Conservation (phyloP, 768 basidiomycete species). For the Amylocystis lapponica region DNA sequence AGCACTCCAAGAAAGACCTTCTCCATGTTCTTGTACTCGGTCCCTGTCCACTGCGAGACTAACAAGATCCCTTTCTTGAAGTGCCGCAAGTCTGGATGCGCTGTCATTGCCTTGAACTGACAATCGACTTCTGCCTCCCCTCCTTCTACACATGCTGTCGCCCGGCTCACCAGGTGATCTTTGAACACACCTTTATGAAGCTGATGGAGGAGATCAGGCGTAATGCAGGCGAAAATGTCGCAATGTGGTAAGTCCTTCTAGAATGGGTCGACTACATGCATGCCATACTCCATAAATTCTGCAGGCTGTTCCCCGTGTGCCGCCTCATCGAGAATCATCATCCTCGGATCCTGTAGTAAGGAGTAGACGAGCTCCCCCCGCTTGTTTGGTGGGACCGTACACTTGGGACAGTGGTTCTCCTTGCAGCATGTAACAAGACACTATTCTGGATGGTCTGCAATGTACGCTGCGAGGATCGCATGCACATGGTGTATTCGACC, state of each 20-base stretch:
- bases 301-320: too few relatives aligned
- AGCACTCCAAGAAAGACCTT: constrained; percentile 24
- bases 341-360: not conserved
- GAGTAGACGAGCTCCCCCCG: constrained; percentile 8
- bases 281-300: constrained; percentile 8
- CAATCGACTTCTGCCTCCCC: constrained; percentile 32
- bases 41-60: constrained; percentile 38
- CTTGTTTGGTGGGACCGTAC: too few relatives aligned
- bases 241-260: constrained; percentile 35
- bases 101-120: constrained; percentile 27
- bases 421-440: constrained; percentile 15
- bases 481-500: constrained; percentile 13
- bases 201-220: constrained; percentile 41
- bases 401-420: constrained; percentile 19
- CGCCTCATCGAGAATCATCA: too few relatives aligned
- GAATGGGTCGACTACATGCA: constrained; percentile 28
- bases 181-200: constrained; percentile 44
- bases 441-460: constrained; percentile 25
- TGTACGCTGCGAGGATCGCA: constrained; percentile 21
- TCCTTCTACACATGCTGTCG: constrained; percentile 2
- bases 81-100: constrained; percentile 28
- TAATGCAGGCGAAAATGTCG: constrained; percentile 36
- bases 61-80: constrained; percentile 39
- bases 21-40: constrained; percentile 32
- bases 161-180: constrained; percentile 32